These are phyloP conservation scores for Penicillium silybi DNA, from an alignment of 495 filamentous ascomycete genomes.

Conservation along the genomic window DNA sequence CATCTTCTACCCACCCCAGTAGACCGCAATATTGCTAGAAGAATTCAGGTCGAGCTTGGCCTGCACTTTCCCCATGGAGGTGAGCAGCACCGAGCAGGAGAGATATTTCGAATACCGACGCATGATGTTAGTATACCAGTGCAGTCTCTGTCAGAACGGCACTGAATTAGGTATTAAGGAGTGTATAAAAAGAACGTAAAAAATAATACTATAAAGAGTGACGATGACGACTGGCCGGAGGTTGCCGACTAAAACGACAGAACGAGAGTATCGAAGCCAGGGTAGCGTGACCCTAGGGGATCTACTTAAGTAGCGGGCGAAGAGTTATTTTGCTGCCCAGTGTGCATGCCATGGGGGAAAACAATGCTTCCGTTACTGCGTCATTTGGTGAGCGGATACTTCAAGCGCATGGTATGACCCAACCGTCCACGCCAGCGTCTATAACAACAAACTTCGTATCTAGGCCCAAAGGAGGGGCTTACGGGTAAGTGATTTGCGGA, in stretches of 20 bases:
- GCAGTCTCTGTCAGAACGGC: background rate
- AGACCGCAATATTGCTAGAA: slow-evolving; percentile 52
- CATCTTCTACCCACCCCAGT: slow-evolving; percentile 60
- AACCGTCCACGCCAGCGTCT: slow-evolving; percentile 11
- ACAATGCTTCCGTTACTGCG: slow-evolving; percentile 12
- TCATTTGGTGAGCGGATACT: slow-evolving; percentile 4
- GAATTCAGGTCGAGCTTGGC: slow-evolving; percentile 43
- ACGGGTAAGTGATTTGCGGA: background rate
- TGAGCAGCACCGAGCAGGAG: slow-evolving; percentile 23
- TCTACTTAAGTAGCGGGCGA: slow-evolving; percentile 17
- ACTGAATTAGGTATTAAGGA: slow-evolving; percentile 2
- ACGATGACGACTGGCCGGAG: slow-evolving; percentile 7
- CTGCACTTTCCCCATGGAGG: slow-evolving; percentile 30
- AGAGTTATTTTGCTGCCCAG: slow-evolving; percentile 13
- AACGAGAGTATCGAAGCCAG: background rate
- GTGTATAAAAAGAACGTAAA: background rate
- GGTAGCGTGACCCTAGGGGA: background rate
- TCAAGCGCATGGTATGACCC: slow-evolving; percentile 16
- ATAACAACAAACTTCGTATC: background rate
- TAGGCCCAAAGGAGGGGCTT: background rate
- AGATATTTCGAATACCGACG: slow-evolving; percentile 22
- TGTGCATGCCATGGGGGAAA: slow-evolving; percentile 16
- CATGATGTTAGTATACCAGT: slow-evolving; percentile 17
- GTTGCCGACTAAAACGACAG: slow-evolving; percentile 6
- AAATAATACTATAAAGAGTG: slow-evolving; percentile 2